Evolutionary conservation across 495 filamentous ascomycete genomes (phyloP).

Genomic region (Penicilliopsis zonata): DNA sequence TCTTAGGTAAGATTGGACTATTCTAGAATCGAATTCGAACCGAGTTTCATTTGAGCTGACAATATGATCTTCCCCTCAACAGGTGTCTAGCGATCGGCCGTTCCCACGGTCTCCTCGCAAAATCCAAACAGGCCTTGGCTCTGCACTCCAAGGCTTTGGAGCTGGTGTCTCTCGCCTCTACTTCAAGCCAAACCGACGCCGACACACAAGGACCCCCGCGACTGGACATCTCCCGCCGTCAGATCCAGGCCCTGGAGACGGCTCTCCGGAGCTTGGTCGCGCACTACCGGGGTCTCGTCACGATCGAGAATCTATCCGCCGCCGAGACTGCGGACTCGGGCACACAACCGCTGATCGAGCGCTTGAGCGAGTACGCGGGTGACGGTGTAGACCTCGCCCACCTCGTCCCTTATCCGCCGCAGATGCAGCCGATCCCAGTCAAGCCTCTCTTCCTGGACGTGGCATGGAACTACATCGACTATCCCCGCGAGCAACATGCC

Average conservation of each 20-base stretch:
- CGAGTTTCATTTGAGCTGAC: neutral
- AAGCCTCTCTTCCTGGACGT: constrained; percentile 96
- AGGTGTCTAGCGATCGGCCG: constrained; percentile 79
- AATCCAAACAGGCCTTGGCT: constrained; percentile 72
- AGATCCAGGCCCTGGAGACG: constrained; percentile 42
- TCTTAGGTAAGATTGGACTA: constrained; percentile 48
- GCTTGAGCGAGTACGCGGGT: constrained; percentile 60
- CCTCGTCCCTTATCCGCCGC: constrained; percentile 78
- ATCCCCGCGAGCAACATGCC: constrained; percentile 56
- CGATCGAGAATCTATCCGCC: constrained; percentile 48
- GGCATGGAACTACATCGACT: constrained; percentile 96
- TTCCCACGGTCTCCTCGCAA: constrained; percentile 64
- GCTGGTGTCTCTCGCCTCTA: constrained; percentile 28
- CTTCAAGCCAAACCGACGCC: constrained; percentile 21
- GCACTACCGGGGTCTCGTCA: constrained; percentile 70
- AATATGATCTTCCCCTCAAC: neutral
- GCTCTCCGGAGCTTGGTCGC: constrained; percentile 56
- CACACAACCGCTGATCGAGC: constrained; percentile 48
- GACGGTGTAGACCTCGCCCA: constrained; percentile 59
- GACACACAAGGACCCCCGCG: constrained; percentile 31
- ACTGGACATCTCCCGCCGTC: constrained; percentile 44
- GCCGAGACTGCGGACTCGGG: constrained; percentile 17
- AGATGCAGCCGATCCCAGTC: constrained; percentile 70
- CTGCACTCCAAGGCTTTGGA: constrained; percentile 60
- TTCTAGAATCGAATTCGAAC: neutral